These are phyloP conservation scores for Amborella trichopoda DNA, from an alignment of 164 flowering plant species.

Conservation along the genomic window DNA sequence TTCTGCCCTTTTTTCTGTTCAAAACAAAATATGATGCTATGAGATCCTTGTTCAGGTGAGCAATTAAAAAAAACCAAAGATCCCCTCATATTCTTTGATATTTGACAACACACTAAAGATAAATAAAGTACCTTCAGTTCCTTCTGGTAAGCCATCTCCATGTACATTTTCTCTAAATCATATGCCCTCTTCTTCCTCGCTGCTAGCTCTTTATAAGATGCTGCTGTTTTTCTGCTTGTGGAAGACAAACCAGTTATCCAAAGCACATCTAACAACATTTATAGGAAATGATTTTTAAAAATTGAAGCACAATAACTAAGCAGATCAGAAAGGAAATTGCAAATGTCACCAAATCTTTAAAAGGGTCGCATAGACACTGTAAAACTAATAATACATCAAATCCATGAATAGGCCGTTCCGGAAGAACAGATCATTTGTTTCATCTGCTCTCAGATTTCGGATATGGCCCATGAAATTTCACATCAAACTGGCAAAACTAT, in stretches of 20 bases:
- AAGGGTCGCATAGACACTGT: too few species aligned
- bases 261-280: too few species aligned
- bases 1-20: conserved; percentile 68
- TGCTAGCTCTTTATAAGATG: conserved; percentile 66
- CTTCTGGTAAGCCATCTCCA: conserved; percentile 65
- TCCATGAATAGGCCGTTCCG: too few species aligned
- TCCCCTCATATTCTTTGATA: not conserved
- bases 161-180: conserved; percentile 48
- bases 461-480: too few species aligned
- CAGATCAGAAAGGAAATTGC: too few species aligned
- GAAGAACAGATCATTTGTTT: too few species aligned
- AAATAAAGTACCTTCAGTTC: conserved; percentile 51
- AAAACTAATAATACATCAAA: too few species aligned
- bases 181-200: conserved; percentile 43
- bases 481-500: too few species aligned
- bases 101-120: not conserved
- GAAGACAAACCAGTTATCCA: not conserved
- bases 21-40: not conserved
- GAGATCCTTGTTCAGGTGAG: not conserved
- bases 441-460: too few species aligned
- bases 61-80: not conserved
- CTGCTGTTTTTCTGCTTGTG: conserved; percentile 45
- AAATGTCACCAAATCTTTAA: too few species aligned
- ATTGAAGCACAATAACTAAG: too few species aligned
- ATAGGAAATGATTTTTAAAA: too few species aligned